phyloP scores from a whole-genome alignment of 73 alveolate species.

The Paramecium pentaurelia region DNA sequence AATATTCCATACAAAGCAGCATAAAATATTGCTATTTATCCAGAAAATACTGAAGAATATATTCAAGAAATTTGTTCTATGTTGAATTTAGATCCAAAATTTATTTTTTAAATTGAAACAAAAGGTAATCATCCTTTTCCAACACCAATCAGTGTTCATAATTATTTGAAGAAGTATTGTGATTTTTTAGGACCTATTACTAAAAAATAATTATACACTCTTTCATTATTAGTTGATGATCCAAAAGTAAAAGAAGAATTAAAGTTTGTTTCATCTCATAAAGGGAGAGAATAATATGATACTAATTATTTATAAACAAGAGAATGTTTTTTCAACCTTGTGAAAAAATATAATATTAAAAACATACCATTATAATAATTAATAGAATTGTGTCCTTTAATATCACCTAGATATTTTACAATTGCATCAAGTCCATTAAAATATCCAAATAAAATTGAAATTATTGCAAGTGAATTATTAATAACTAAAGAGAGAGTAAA shows the following conservation, averaged over 20 bases:
- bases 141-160: slow-evolving; percentile 68
- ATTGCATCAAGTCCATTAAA: slow-evolving; percentile 65
- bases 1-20: slow-evolving; percentile 66
- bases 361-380: slow-evolving; percentile 65
- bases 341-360: slow-evolving; percentile 66
- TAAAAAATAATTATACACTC: slow-evolving; percentile 59
- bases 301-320: slow-evolving; percentile 8
- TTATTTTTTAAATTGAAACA: slow-evolving; percentile 39
- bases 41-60: slow-evolving; percentile 68
- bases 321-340: slow-evolving; percentile 64
- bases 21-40: slow-evolving; percentile 73
- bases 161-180: slow-evolving; percentile 66
- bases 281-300: slow-evolving; percentile 41
- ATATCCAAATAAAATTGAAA: slow-evolving; percentile 58
- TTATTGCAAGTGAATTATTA: slow-evolving; percentile 51
- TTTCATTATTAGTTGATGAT: slow-evolving; percentile 58
- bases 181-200: slow-evolving; percentile 76
- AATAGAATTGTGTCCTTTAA: slow-evolving; percentile 69
- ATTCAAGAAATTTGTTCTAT: slow-evolving; percentile 63
- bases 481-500: slow-evolving; percentile 68
- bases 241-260: slow-evolving; percentile 49
- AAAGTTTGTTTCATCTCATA: slow-evolving; percentile 54
- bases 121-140: slow-evolving; percentile 70
- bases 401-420: slow-evolving; percentile 76
- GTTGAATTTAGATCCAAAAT: slow-evolving; percentile 55